Conservation (phyloP, 495 filamentous ascomycete species). For the Apiosordaria backusii region DNA sequence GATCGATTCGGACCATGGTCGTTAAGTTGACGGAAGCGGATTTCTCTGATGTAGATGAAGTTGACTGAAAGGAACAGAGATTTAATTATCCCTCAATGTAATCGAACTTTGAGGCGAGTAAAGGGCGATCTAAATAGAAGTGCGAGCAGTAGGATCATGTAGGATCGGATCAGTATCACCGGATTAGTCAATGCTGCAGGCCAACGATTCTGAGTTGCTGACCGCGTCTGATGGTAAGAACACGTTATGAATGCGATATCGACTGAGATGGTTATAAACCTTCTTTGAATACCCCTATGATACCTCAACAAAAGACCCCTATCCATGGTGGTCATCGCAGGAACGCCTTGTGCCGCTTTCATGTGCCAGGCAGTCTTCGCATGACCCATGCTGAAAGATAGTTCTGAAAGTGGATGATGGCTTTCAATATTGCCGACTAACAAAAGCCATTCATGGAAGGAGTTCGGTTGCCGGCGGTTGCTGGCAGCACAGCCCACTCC, state of each 20-base stretch:
- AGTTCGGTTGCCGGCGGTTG: not conserved
- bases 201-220: not conserved
- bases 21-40: not conserved
- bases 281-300: not conserved
- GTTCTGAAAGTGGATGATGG: not conserved
- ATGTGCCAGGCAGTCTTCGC: not conserved
- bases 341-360: not conserved
- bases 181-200: not conserved
- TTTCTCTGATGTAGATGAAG: no score
- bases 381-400: not conserved
- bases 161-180: not conserved
- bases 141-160: not conserved
- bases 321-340: not conserved
- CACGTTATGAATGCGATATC: not conserved
- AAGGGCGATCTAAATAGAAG: not conserved
- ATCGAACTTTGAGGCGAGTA: no score
- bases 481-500: not conserved
- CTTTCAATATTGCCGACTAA: not conserved
- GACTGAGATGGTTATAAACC: not conserved
- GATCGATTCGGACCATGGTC: not conserved
- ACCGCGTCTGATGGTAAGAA: not conserved
- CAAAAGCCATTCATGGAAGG: not conserved
- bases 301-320: not conserved
- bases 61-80: no score
- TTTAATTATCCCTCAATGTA: no score